Evolutionary conservation across 352 stramenopile species (phyloP).

Genomic region (Poterioochromonas sp.): DNA sequence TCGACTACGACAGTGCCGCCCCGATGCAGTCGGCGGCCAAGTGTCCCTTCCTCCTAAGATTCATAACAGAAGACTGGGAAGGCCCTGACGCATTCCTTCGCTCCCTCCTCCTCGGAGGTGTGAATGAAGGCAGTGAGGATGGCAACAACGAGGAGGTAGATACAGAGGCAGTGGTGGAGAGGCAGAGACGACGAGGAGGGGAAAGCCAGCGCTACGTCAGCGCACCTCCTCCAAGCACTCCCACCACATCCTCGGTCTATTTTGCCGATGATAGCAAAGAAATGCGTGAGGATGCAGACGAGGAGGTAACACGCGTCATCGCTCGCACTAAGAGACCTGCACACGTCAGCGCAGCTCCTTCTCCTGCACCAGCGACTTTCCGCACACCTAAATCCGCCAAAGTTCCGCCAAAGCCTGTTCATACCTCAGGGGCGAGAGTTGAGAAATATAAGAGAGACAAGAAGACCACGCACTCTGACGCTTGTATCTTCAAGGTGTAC

Average conservation of each 20-base stretch:
- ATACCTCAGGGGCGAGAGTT: neutral
- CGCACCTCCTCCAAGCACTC: neutral
- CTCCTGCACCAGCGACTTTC: neutral
- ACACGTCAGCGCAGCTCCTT: neutral
- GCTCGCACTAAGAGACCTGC: no score
- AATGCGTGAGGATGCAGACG: no score
- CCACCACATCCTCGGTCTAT: neutral
- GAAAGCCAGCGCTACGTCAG: neutral
- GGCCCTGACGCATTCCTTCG: slow-evolving; percentile 36
- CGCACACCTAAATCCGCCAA: neutral
- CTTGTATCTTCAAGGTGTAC: slow-evolving; percentile 43
- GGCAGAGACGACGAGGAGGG: neutral
- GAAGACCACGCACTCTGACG: neutral
- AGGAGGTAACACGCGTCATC: neutral
- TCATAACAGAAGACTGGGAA: slow-evolving; percentile 37
- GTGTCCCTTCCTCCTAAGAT: slow-evolving; percentile 41
- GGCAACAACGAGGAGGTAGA: neutral
- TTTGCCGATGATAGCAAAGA: no score
- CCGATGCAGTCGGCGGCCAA: slow-evolving; percentile 45
- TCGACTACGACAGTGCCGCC: slow-evolving; percentile 30
- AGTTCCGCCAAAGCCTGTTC: neutral
- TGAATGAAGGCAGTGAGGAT: slow-evolving; percentile 4
- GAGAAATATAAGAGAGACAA: neutral
- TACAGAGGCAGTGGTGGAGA: neutral
- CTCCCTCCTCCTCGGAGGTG: neutral